phyloP scores from a whole-genome alignment of 352 stramenopile species.

The Pythium scleroteichum region DNA sequence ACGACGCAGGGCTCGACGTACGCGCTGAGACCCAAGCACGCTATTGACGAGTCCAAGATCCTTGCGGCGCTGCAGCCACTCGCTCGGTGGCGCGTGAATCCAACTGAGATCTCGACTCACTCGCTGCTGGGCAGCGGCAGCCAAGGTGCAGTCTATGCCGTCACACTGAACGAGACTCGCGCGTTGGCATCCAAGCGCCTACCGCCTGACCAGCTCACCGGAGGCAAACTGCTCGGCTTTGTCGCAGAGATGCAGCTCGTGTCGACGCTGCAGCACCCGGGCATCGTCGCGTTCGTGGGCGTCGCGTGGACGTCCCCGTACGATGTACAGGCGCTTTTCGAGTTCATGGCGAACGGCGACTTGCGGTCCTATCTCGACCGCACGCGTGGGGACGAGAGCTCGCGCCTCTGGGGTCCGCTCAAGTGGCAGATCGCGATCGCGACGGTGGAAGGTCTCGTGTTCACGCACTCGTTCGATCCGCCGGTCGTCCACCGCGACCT shows the following conservation, averaged over 20 bases:
- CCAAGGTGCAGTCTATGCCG: too few relatives aligned
- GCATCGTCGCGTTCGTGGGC: slow-evolving; percentile 14
- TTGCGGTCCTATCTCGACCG: background rate
- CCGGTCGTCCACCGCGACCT: slow-evolving; percentile 9
- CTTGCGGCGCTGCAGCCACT: too few relatives aligned
- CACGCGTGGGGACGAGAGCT: background rate
- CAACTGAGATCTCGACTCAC: too few relatives aligned
- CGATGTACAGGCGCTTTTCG: slow-evolving; percentile 4
- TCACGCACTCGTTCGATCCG: slow-evolving; percentile 20
- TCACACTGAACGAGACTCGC: too few relatives aligned
- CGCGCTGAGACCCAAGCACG: too few relatives aligned
- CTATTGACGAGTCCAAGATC: too few relatives aligned
- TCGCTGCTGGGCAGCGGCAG: too few relatives aligned
- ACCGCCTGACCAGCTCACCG: background rate
- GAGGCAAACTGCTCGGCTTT: slow-evolving; percentile 10
- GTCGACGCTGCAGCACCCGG: slow-evolving; percentile 9
- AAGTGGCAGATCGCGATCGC: slow-evolving; percentile 26
- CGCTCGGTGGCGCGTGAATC: too few relatives aligned
- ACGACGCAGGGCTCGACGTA: too few relatives aligned
- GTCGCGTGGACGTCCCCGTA: slow-evolving; percentile 4
- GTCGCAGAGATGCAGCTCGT: slow-evolving; percentile 14
- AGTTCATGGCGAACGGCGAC: slow-evolving; percentile 6
- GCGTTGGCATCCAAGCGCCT: background rate
- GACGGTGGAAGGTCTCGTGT: slow-evolving; percentile 22
- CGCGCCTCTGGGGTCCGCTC: slow-evolving; percentile 5